Evolutionary conservation across 805 yeast species (phyloP), one percentile per base, ranked within the genome.

Genomic region (Starmerella roubikii): DNA sequence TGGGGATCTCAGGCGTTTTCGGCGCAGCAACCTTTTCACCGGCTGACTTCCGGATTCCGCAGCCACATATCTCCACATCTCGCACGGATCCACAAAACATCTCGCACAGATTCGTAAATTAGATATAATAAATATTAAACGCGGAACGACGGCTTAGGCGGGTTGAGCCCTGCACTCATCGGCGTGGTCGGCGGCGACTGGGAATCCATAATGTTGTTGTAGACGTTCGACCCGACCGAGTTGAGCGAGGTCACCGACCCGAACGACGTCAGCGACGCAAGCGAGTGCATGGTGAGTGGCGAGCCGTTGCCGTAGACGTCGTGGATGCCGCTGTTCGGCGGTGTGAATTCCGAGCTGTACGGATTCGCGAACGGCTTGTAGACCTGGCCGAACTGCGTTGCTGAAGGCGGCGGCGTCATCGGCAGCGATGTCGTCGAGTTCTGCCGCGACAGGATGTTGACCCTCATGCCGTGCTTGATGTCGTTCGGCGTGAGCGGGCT

Each of bases 351-450:
- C n/a, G 29, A 6, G 8, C 25, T 16, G 26, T 32, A 30, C 20
- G 32, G 24, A 9, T 23, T 22, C 10, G 10, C 24, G 32, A 34
- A 32, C 20, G 31, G 20, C 16, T n/a, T 16, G 20, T 15, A 29
- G 20, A 10, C 31, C 20, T 11, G 20, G 15, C 11, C 15, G 24
- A 50, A 37, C 1, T 57, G 48, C n/a, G 57, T 46, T 4, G 59
- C 54, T 11, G 59, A 49, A 10, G 62, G 54, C 11, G 62, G 61
- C 15, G 63, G 62, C 8, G 63, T 58, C 31, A 54, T 42, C 20
- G 54, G 55, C 34, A 49, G 41, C 28, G 47, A 35, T 12, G 44
- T 36, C 15, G 53, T 35, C 4, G 45, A 40, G 20, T 38, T 18
- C 30, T 38, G 42, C 21, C 42, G 40, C 20, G 34, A 28, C 6